Conservation (phyloP, 768 basidiomycete genomes). For the Suillus sp. region DNA sequence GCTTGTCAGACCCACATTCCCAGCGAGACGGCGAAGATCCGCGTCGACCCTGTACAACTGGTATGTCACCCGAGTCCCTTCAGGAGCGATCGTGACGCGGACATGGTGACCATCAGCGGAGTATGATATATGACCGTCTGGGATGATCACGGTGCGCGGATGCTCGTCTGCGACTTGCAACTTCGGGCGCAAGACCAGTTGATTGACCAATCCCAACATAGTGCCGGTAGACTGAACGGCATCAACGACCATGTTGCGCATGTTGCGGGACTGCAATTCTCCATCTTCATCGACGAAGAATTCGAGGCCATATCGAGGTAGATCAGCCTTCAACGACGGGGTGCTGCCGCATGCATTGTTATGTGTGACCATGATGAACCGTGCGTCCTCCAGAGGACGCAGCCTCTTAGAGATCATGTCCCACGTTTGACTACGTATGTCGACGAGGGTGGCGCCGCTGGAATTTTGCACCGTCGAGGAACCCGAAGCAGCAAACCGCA, state of each 20-base stretch:
- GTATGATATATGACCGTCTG: slow-evolving; percentile 33
- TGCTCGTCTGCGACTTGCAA: slow-evolving; percentile 1
- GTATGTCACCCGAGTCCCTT: slow-evolving; percentile 18
- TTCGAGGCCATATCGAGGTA: slow-evolving; percentile 45
- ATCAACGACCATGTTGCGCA: slow-evolving; percentile 46
- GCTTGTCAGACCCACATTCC: slow-evolving; percentile 28
- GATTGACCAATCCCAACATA: slow-evolving; percentile 45
- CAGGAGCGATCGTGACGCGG: slow-evolving; percentile 16
- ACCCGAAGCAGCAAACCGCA: slow-evolving; percentile 17
- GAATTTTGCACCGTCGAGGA: slow-evolving; percentile 14
- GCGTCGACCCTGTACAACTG: slow-evolving; percentile 34
- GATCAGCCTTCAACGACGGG: slow-evolving; percentile 27
- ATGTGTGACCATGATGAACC: slow-evolving; percentile 27
- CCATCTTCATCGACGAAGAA: slow-evolving; percentile 40
- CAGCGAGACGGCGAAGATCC: slow-evolving; percentile 32
- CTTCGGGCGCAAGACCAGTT: slow-evolving; percentile 42
- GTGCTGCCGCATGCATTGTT: not conserved
- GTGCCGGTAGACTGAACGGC: slow-evolving; percentile 43
- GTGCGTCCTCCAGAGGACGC: slow-evolving; percentile 24
- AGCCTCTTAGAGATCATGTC: slow-evolving; percentile 29
- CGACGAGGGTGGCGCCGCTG: slow-evolving; percentile 22
- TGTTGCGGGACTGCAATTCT: slow-evolving; percentile 42
- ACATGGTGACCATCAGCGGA: slow-evolving; percentile 22
- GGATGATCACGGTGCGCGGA: slow-evolving; percentile 39
- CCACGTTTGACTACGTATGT: slow-evolving; percentile 31